Base-by-base conservation (phyloP, 169 alveolate genomes). In the Plasmodium gonderi region DNA sequence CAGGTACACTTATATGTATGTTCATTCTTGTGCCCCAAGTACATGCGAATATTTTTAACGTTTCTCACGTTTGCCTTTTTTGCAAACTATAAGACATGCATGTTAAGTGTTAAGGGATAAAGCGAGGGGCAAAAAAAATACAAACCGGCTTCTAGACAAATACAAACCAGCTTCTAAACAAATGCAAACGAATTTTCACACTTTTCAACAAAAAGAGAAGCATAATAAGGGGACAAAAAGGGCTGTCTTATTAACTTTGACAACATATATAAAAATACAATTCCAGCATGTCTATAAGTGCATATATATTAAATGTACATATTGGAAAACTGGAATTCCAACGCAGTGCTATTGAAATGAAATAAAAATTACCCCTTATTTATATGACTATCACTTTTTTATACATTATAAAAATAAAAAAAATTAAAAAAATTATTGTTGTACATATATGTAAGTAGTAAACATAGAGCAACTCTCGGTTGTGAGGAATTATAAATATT, bases 231-330 rank as follows among this genome's bases (percentile, higher is more conserved):
- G 72, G 26, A 23, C 72, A n/a, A 36, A 60, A 17, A 23, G 36
- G 36, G 72, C 72, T 60, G 72, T 60, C 33, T 60, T 60, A 60
- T 8, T 36, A 60, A 60, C 72, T 60, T n/a, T 60, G 72, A 60
- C 26, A 60, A 60, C n/a, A n/a, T n/a, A n/a, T n/a, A n/a, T 29
- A 36, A 60, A 60, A 60, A 60, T 8, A 60, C 72, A 60, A 36
- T n/a, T 60, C 26, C 40, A 60, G 12, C 36, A 4, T 36, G n/a
- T 11, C 69, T 36, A 1, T n/a, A 60, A 3, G 26, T 60, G 40
- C 72, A 60, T 60, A 60, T 60, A 36, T 20, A 60, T 12, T 6
- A 60, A 7, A 60, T 17, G 26, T 60, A 54, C 23, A 54, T 9
- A 42, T 17, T 54, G 72, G 7, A 60, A 17, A 60, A 8, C 38